Base-by-base conservation (phyloP, 148 eudicot genomes). In the Vaccinium macrocarpon region DNA sequence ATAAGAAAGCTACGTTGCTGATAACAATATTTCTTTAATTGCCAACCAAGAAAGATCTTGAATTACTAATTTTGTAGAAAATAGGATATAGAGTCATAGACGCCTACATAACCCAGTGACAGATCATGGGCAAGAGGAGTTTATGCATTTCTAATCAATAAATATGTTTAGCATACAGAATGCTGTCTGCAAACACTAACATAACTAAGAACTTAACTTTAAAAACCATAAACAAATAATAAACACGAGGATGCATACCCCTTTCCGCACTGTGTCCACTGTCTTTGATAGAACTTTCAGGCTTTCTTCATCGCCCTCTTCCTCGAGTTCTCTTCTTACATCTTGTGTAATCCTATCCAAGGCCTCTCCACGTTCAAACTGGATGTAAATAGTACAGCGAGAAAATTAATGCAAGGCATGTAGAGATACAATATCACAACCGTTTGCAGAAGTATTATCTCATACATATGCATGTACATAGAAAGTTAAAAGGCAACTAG, bases 281-380 rank as follows among this genome's bases (percentile, higher is more conserved):
- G 98, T 93, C 89, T 97, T 97, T 68, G 98, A 85, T 87, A 95
- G 74, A 83, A 84, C 89, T 84, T 90, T 89, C 86, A 94, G 88
- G 88, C 95, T 93, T 85, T 97, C 99, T 87, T 90, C 96, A 84
- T 95, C 96, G 88, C 97, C 87, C 75, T 95, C 99, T 87, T 93
- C 98, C 87, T 91, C 93, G 82, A 97, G 97, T 84, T 87, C 86
- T 83, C 66, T 90, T 87, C 87, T 97, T 57, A 94, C 96, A 85
- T 87, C 95, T 88, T 91, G 93, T 57, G 91, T 79, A 79, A 95
- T 97, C 50, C 79, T 91, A 68, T 97, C 99, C 84, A 97, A 92
- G 84, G 99, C 99, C 88, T 93, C 96, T 68, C 99, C 99, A 79
- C 99, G 96, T 84, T 94, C 98, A 90, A 97, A 97, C 99, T 97